A percentile compares a stretch with the other conserved stretches of the same genome.
These are phyloP conservation scores for Arachis stenosperma DNA, from an alignment of 306 rosid genomes.

Conservation along the genomic window DNA sequence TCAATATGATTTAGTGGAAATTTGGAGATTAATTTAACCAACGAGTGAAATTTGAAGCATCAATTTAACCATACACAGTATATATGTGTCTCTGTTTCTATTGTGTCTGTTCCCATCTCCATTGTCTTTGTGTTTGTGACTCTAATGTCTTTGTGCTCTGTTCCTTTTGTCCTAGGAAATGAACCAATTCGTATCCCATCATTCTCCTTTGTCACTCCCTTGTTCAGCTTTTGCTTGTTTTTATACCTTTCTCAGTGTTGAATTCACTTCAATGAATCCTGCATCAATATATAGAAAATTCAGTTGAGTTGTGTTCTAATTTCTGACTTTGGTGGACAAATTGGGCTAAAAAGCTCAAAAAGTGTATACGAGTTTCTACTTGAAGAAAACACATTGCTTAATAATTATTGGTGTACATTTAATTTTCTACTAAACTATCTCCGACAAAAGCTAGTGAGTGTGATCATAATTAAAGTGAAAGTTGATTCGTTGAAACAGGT, in stretches of 20 bases:
- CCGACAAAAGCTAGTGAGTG: not conserved
- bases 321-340: not conserved
- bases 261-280: conserved; percentile 16
- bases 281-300: conserved; percentile 24
- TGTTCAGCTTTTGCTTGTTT: conserved; percentile 1
- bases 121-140: no score
- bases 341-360: no score
- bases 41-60: no score
- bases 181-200: not conserved
- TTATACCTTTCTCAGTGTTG: not conserved
- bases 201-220: not conserved
- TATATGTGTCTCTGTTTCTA: no score
- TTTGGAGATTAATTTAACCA: no score
- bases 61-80: no score
- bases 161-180: no score
- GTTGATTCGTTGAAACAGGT: not conserved
- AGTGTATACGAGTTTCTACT: no score
- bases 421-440: not conserved
- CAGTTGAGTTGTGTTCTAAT: conserved; percentile 29
- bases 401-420: not conserved
- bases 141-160: no score
- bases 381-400: not conserved
- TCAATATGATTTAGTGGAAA: no score
- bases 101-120: no score
- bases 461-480: not conserved